phyloP scores from a whole-genome alignment of 108 stramenopile genomes.

The Pseudonitzschia delicatissima region DNA sequence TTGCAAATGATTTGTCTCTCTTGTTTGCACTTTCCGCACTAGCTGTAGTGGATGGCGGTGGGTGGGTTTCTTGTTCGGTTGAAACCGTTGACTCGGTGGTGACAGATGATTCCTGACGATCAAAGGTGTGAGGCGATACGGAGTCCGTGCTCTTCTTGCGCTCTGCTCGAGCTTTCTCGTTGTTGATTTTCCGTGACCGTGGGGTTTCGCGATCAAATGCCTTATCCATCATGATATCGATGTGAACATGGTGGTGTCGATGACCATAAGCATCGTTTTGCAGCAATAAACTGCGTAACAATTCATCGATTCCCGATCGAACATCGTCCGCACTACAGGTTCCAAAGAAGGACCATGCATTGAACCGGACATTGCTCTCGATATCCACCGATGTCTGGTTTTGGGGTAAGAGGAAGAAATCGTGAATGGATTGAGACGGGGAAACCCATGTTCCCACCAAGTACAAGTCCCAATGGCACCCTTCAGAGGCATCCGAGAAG shows the following conservation, averaged over 20 bases:
- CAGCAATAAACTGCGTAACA: slow-evolving; percentile 10
- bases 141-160: neutral
- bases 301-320: slow-evolving; percentile 18
- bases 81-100: slow-evolving; percentile 4
- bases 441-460: slow-evolving; percentile 4
- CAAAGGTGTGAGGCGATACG: neutral
- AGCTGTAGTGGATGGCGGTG: neutral
- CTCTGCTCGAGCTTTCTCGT: slow-evolving; percentile 21
- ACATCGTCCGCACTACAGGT: slow-evolving; percentile 16
- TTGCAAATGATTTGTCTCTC: neutral
- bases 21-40: neutral
- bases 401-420: slow-evolving; percentile 34
- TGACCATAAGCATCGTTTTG: slow-evolving; percentile 21
- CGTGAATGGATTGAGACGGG: slow-evolving; percentile 13
- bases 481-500: slow-evolving; percentile 18
- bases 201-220: slow-evolving; percentile 20
- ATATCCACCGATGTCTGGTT: slow-evolving; percentile 26
- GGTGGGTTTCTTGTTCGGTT: neutral
- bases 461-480: slow-evolving; percentile 35
- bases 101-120: slow-evolving; percentile 4
- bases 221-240: slow-evolving; percentile 29
- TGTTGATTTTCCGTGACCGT: slow-evolving; percentile 22
- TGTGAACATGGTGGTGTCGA: slow-evolving; percentile 34
- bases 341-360: slow-evolving; percentile 26
- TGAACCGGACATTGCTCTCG: neutral